Percentiles rank a stretch among this genome's conserved stretches.
Evolutionary conservation across 352 stramenopile species (phyloP).

Genomic region (Phytophthora citricola): DNA sequence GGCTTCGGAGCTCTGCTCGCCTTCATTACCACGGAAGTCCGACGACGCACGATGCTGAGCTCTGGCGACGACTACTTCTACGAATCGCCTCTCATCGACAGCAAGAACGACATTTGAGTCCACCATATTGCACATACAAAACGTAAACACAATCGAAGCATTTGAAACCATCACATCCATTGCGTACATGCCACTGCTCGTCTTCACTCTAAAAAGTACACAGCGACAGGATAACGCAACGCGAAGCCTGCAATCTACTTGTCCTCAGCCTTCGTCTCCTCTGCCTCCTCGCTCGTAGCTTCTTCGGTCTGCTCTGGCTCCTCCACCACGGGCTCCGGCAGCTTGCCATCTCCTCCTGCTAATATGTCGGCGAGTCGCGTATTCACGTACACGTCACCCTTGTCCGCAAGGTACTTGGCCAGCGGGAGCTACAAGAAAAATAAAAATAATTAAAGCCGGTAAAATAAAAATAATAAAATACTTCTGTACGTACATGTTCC

Average conservation of each 20-base stretch:
- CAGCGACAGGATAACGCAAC: neutral
- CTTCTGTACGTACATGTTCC: slow-evolving; percentile 46
- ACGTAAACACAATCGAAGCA: slow-evolving; percentile 20
- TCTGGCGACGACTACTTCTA: slow-evolving; percentile 64
- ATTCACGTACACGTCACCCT: slow-evolving; percentile 82
- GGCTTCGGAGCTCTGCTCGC: slow-evolving; percentile 52
- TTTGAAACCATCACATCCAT: slow-evolving; percentile 32
- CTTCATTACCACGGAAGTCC: slow-evolving; percentile 47
- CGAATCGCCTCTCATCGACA: slow-evolving; percentile 72
- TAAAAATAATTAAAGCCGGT: neutral
- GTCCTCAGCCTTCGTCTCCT: slow-evolving; percentile 27
- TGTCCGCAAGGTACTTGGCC: slow-evolving; percentile 81
- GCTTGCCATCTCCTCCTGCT: slow-evolving; percentile 47
- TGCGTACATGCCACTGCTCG: slow-evolving; percentile 19
- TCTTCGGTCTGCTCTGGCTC: slow-evolving; percentile 24
- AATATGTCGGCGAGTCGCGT: slow-evolving; percentile 61
- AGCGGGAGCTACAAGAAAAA: slow-evolving; percentile 55
- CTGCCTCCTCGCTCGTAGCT: slow-evolving; percentile 13
- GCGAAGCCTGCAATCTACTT: slow-evolving; percentile 27
- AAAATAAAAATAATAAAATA: neutral
- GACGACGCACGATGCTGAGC: slow-evolving; percentile 41
- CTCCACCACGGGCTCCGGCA: slow-evolving; percentile 31
- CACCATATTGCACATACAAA: slow-evolving; percentile 10
- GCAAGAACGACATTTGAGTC: slow-evolving; percentile 44
- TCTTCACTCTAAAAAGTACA: slow-evolving; percentile 30